These are phyloP conservation scores for Colletotrichum spinosum DNA, from an alignment of 2,329 filamentous ascomycete genomes.

Conservation along the genomic window DNA sequence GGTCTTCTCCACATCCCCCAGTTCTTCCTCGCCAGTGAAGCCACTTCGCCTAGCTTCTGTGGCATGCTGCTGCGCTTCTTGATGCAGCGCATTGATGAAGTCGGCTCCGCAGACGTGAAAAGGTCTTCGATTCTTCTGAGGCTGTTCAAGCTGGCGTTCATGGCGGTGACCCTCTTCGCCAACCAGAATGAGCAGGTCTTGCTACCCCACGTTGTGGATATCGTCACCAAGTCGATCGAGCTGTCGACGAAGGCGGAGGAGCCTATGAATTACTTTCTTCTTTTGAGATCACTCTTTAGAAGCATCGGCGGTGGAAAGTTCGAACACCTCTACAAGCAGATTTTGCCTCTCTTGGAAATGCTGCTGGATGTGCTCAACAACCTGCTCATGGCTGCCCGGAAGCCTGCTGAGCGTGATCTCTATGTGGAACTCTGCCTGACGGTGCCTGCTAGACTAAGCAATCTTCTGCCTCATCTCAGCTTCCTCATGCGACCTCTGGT, in stretches of 20 bases:
- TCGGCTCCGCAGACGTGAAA: slow-evolving; percentile 90
- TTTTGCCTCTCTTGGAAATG: slow-evolving; percentile 96
- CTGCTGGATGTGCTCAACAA: slow-evolving; percentile 97
- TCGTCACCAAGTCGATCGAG: slow-evolving; percentile 97
- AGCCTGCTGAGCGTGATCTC: slow-evolving; percentile 89
- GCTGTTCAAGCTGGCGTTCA: slow-evolving; percentile 98
- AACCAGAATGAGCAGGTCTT: slow-evolving; percentile 95
- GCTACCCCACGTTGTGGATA: slow-evolving; percentile 94
- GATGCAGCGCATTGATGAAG: slow-evolving; percentile 96
- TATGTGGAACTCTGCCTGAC: slow-evolving; percentile 98
- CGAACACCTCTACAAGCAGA: slow-evolving; percentile 98
- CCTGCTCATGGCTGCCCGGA: slow-evolving; percentile 87
- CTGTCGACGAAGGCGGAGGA: slow-evolving; percentile 95
- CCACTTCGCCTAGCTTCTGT: slow-evolving; percentile 96
- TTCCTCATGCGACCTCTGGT: slow-evolving; percentile 98
- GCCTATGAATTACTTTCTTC: slow-evolving; percentile 98
- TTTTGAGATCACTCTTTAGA: slow-evolving; percentile 90
- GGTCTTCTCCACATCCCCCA: slow-evolving; percentile 95
- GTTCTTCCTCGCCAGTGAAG: slow-evolving; percentile 98
- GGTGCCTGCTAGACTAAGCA: slow-evolving; percentile 92
- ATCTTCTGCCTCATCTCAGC: slow-evolving; percentile 92
- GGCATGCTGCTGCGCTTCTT: slow-evolving; percentile 98
- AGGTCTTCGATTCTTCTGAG: slow-evolving; percentile 93
- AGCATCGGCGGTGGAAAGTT: slow-evolving; percentile 98
- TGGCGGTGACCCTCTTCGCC: slow-evolving; percentile 98